phyloP scores from a whole-genome alignment of 2,329 filamentous ascomycete genomes.

The Rosellinia necatrix region DNA sequence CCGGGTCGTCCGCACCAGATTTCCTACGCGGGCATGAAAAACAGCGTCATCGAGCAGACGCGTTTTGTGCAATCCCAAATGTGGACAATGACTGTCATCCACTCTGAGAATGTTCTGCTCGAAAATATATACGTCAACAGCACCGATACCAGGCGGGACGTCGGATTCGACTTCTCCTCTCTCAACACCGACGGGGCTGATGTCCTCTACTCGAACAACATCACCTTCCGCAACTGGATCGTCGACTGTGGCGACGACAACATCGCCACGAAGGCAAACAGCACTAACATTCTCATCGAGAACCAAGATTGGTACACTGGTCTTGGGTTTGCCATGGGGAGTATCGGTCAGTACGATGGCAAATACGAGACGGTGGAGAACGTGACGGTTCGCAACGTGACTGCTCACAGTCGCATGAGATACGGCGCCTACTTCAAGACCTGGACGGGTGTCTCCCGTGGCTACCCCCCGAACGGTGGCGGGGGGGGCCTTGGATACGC shows the following conservation, averaged over 20 bases:
- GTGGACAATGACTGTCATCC: conserved; percentile 62
- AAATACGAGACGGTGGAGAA: conserved; percentile 55
- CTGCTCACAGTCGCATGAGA: conserved; percentile 47
- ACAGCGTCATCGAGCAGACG: conserved; percentile 27
- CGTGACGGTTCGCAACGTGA: conserved; percentile 53
- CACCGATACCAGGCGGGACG: conserved; percentile 19
- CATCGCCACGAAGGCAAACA: conserved; percentile 60
- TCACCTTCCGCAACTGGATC: conserved; percentile 52
- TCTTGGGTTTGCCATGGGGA: conserved; percentile 60
- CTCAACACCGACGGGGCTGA: conserved; percentile 17
- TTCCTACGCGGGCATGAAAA: conserved; percentile 6
- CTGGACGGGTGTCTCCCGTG: conserved; percentile 57
- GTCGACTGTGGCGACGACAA: conserved; percentile 59
- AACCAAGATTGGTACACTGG: conserved; percentile 55
- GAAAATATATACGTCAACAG: conserved; percentile 33
- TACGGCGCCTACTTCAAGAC: conserved; percentile 62
- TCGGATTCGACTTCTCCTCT: conserved; percentile 14
- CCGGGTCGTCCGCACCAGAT: conserved; percentile 8
- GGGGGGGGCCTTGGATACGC: conserved; percentile 56
- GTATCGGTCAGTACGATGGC: conserved; percentile 59
- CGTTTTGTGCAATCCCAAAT: conserved; percentile 62
- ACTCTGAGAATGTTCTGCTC: conserved; percentile 52
- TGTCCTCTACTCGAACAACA: conserved; percentile 53
- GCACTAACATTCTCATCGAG: conserved; percentile 56
- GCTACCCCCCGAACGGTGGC: conserved; percentile 62